Evolutionary conservation across 805 yeast species (phyloP).

Genomic region (Wickerhamiella sorbophila): DNA sequence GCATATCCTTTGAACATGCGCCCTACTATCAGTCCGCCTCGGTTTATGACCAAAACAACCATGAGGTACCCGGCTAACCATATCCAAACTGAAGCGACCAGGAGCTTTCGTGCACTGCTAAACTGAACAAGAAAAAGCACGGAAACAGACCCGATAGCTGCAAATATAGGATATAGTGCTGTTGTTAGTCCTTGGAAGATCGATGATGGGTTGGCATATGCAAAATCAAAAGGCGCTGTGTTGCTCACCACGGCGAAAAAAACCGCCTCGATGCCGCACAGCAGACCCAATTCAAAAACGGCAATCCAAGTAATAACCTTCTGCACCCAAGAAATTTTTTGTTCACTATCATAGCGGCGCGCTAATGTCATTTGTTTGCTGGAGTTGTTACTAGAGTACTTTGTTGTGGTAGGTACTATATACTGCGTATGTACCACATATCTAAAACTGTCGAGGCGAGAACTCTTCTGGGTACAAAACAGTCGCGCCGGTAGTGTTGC

Average conservation of each 20-base stretch:
- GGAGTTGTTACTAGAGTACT: too few relatives aligned
- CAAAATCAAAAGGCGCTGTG: slow-evolving; percentile 8
- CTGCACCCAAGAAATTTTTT: not conserved
- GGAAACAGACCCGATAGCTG: slow-evolving; percentile 13
- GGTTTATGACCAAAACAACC: slow-evolving; percentile 6
- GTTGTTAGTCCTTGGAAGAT: slow-evolving; percentile 13
- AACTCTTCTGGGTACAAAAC: slow-evolving; percentile 6
- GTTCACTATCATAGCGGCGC: not conserved
- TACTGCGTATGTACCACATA: too few relatives aligned
- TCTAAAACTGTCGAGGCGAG: not conserved
- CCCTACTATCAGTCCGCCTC: slow-evolving; percentile 11
- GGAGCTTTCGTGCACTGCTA: slow-evolving; percentile 2
- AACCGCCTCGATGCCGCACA: slow-evolving; percentile 19
- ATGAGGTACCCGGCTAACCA: slow-evolving; percentile 17
- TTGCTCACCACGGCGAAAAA: slow-evolving; percentile 14
- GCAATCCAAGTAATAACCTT: slow-evolving; percentile 9
- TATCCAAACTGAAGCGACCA: slow-evolving; percentile 6
- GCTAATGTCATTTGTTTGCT: not conserved
- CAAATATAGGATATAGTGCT: slow-evolving; percentile 15
- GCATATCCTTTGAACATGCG: slow-evolving; percentile 15
- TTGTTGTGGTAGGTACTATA: too few relatives aligned
- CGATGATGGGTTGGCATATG: slow-evolving; percentile 13
- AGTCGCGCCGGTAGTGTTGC: slow-evolving; percentile 47
- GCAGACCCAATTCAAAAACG: slow-evolving; percentile 12
- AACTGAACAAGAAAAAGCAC: slow-evolving; percentile 6